Evolutionary conservation across 1,284 basidiomycete genomes (phyloP).

Genomic region (Cryptococcus jaspeensis): DNA sequence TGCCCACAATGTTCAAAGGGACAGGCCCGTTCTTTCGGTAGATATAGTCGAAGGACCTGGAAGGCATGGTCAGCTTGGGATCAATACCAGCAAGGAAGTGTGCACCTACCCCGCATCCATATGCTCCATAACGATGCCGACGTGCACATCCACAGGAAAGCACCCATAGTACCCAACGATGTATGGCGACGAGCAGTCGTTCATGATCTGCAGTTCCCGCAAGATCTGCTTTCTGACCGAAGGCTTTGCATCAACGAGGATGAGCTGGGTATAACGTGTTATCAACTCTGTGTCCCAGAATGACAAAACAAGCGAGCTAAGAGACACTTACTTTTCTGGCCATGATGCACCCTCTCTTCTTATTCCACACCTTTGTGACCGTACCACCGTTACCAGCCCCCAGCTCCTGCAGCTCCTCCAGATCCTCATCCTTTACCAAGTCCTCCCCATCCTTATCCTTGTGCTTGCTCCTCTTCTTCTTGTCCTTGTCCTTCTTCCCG

Average conservation of each 20-base stretch:
- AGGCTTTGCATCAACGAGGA: constrained; percentile 96
- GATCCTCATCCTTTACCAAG: constrained; percentile 75
- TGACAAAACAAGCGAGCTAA: background rate
- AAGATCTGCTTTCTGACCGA: constrained; percentile 97
- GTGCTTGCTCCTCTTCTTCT: constrained; percentile 33
- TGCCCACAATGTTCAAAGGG: constrained; percentile 81
- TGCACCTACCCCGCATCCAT: constrained; percentile 68
- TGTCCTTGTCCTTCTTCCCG: constrained; percentile 26
- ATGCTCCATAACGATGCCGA: constrained; percentile 98
- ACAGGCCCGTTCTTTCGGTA: constrained; percentile 92
- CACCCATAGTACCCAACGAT: constrained; percentile 98
- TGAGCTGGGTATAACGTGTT: constrained; percentile 58
- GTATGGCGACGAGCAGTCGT: constrained; percentile 88
- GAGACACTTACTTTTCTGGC: constrained; percentile 81
- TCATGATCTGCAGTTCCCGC: constrained; percentile 97
- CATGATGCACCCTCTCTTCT: constrained; percentile 86
- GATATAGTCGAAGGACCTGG: constrained; percentile 73
- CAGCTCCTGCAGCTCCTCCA: constrained; percentile 80
- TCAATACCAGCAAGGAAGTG: background rate
- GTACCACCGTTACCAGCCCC: constrained; percentile 98
- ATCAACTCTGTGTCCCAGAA: background rate
- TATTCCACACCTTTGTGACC: constrained; percentile 90
- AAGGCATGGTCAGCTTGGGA: background rate
- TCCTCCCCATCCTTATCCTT: constrained; percentile 65
- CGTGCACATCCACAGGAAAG: constrained; percentile 92